These are phyloP conservation scores for Mangifera indica DNA, from an alignment of 345 rosid species.

Conservation along the genomic window DNA sequence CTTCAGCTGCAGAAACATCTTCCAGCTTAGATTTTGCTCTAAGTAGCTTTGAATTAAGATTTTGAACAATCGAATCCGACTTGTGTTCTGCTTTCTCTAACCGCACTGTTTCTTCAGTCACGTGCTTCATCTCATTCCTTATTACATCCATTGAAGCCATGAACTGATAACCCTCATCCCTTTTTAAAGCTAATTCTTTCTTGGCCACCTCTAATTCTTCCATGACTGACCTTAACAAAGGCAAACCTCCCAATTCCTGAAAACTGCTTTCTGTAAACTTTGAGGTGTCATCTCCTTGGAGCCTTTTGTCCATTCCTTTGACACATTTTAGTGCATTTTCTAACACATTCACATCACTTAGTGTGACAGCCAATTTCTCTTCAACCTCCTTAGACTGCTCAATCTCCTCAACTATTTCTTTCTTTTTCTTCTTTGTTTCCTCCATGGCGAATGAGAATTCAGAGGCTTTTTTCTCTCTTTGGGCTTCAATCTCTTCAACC, in stretches of 20 bases:
- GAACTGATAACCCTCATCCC: slow-evolving; percentile 56
- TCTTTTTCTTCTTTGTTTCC: slow-evolving; percentile 33
- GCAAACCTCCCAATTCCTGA: slow-evolving; percentile 25
- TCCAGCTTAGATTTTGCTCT: slow-evolving; percentile 63
- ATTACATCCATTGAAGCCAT: slow-evolving; percentile 63
- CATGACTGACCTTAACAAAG: slow-evolving; percentile 37
- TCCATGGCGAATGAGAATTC: slow-evolving; percentile 35
- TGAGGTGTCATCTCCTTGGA: slow-evolving; percentile 32
- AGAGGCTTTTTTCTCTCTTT: slow-evolving; percentile 40
- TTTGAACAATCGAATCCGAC: slow-evolving; percentile 46
- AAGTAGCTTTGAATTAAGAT: slow-evolving; percentile 68
- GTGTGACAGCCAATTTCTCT: slow-evolving; percentile 51
- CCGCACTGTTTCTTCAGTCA: slow-evolving; percentile 45
- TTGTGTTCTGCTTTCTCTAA: slow-evolving; percentile 47
- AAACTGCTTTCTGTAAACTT: slow-evolving; percentile 23
- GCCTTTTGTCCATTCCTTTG: slow-evolving; percentile 44
- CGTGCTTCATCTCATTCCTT: slow-evolving; percentile 57
- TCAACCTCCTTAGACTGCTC: slow-evolving; percentile 51
- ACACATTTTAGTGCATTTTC: slow-evolving; percentile 55
- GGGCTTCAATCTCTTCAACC: slow-evolving; percentile 46
- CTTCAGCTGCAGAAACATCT: slow-evolving; percentile 49
- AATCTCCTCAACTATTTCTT: slow-evolving; percentile 41
- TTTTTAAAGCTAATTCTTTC: slow-evolving; percentile 51
- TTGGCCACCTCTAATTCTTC: slow-evolving; percentile 63
- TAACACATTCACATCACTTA: slow-evolving; percentile 52